phyloP scores from a whole-genome alignment of 306 rosid species.

The Cucurbita maxima region DNA sequence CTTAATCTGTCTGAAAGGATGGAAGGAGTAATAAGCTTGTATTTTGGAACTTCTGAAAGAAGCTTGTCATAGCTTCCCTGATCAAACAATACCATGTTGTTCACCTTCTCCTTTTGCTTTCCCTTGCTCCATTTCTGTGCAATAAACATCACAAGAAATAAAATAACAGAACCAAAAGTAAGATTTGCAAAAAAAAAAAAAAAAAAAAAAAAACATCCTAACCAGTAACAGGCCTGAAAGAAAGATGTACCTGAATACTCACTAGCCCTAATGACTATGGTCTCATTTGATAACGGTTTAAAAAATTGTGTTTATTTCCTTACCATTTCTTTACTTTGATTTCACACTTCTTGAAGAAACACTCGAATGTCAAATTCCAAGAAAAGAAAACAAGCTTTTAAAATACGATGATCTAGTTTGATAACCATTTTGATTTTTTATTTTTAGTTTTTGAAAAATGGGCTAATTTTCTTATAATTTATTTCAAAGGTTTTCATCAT shows the following conservation, averaged over 20 bases:
- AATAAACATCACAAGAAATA: not conserved
- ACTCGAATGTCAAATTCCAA: not conserved
- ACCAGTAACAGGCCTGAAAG: not conserved
- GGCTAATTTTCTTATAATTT: no score
- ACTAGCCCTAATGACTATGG: not conserved
- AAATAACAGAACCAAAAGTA: not conserved
- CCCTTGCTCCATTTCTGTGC: constrained; percentile 40
- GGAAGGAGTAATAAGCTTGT: constrained; percentile 12
- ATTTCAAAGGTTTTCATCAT: no score
- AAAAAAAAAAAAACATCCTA: no score
- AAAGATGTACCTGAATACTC: not conserved
- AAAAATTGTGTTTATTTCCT: not conserved
- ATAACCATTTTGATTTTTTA: not conserved
- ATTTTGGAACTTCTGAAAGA: constrained; percentile 26
- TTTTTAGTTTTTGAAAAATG: not conserved
- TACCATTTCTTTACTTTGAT: not conserved
- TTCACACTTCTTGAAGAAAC: not conserved
- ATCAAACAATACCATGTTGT: constrained; percentile 34
- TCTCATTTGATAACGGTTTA: not conserved
- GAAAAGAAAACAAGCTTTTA: no score
- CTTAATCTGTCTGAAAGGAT: constrained; percentile 12
- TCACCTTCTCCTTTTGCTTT: constrained; percentile 39
- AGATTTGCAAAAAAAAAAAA: no score
- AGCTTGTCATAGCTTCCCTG: constrained; percentile 29
- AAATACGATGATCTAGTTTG: not conserved